Conservation (phyloP, 2,329 filamentous ascomycete species). For the Aureobasidium sp. region DNA sequence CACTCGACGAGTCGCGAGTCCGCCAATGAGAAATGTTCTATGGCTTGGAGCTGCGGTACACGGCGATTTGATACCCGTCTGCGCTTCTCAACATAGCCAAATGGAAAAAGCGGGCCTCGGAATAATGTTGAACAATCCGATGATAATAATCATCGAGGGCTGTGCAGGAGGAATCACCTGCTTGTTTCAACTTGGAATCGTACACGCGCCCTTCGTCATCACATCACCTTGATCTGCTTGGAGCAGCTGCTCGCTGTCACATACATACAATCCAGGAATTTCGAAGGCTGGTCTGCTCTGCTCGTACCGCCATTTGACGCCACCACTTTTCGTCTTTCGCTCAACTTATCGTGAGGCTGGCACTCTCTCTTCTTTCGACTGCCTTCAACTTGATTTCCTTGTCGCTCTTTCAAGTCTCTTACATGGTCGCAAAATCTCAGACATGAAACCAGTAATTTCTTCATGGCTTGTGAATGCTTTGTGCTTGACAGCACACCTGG, state of each 20-base stretch:
- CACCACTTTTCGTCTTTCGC: neutral
- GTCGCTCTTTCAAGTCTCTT: neutral
- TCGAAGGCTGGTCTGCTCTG: neutral
- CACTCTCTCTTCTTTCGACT: neutral
- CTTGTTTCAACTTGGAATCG: neutral
- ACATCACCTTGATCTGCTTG: constrained; percentile 6
- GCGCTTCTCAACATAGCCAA: neutral
- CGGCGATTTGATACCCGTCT: neutral
- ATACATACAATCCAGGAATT: neutral
- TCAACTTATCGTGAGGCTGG: neutral
- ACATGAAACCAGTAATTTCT: neutral
- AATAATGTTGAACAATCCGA: neutral
- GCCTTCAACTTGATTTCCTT: neutral
- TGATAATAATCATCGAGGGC: neutral
- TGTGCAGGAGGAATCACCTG: constrained; percentile 1
- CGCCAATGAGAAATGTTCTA: neutral
- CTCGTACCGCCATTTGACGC: neutral
- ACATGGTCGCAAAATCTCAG: neutral
- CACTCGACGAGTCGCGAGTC: neutral
- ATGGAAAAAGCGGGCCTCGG: constrained; percentile 5
- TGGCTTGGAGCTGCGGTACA: neutral
- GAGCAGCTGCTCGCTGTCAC: neutral
- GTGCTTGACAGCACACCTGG: neutral
- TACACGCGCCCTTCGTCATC: constrained; percentile 3
- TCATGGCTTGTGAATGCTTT: constrained; percentile 6